Conservation (phyloP, 805 yeast genomes). For the Kuraishia floccosa region DNA sequence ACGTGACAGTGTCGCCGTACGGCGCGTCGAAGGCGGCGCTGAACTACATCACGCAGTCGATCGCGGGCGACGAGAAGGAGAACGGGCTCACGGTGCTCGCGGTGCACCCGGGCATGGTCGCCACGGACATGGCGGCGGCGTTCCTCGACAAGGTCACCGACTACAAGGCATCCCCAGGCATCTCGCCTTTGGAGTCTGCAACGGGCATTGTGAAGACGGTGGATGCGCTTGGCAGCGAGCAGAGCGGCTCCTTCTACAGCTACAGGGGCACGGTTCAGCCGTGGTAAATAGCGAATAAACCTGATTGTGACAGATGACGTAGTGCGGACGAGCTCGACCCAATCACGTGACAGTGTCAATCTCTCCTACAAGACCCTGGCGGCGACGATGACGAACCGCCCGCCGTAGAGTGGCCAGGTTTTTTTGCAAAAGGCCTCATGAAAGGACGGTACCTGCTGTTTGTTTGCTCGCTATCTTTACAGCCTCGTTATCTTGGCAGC, state of each 20-base stretch:
- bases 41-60: conserved; percentile 14
- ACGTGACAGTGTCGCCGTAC: conserved; percentile 12
- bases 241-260: conserved; percentile 14
- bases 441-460: too few relatives aligned
- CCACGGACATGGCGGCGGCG: conserved; percentile 17
- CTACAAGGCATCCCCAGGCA: background rate
- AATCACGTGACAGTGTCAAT: too few relatives aligned
- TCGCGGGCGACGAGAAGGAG: conserved; percentile 13
- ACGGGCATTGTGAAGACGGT: conserved; percentile 7
- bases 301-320: too few relatives aligned
- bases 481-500: too few relatives aligned
- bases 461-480: too few relatives aligned
- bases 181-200: conserved; percentile 17
- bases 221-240: conserved; percentile 8
- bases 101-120: conserved; percentile 28
- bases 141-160: background rate
- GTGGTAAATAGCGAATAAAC: too few relatives aligned
- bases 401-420: too few relatives aligned
- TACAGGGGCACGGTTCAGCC: conserved; percentile 11
- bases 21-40: conserved; percentile 25
- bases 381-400: too few relatives aligned
- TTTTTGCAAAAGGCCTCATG: too few relatives aligned
- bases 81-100: conserved; percentile 1
- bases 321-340: too few relatives aligned
- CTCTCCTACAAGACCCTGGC: too few relatives aligned